phyloP scores from a whole-genome alignment of 495 filamentous ascomycete genomes.

The Penicillium fimorum region DNA sequence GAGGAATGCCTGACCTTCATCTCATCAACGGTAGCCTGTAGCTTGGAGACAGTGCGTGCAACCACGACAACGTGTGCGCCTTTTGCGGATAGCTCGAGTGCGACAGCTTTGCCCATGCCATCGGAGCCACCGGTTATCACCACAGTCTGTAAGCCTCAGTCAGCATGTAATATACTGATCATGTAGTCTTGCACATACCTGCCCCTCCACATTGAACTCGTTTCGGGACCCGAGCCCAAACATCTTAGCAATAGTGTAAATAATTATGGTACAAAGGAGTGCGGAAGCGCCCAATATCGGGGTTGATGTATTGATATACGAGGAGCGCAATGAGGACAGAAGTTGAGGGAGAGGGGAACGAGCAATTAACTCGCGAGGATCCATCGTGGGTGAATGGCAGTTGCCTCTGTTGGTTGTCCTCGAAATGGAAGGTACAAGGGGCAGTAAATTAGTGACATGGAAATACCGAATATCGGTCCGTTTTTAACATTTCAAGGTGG shows the following conservation, averaged over 20 bases:
- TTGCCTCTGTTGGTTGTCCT: conserved; percentile 10
- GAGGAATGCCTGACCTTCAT: conserved; percentile 52
- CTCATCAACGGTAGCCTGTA: conserved; percentile 66
- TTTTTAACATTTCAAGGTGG: not conserved
- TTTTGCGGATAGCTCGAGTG: conserved; percentile 69
- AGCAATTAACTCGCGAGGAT: conserved; percentile 14
- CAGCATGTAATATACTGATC: conserved; percentile 10
- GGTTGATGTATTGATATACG: conserved; percentile 30
- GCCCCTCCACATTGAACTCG: conserved; percentile 77
- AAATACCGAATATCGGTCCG: not conserved
- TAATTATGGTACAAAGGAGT: conserved; percentile 46
- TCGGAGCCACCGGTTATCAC: conserved; percentile 90
- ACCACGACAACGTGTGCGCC: conserved; percentile 87
- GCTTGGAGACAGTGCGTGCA: conserved; percentile 70
- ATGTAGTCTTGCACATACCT: conserved; percentile 49
- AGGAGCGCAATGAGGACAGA: conserved; percentile 22
- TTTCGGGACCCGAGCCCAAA: conserved; percentile 61
- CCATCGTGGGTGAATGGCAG: conserved; percentile 3
- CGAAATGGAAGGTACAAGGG: conserved; percentile 11
- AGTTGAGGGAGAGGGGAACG: conserved; percentile 31
- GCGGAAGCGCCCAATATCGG: conserved; percentile 41
- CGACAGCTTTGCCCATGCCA: conserved; percentile 80
- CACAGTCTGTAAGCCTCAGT: conserved; percentile 59
- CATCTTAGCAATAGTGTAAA: conserved; percentile 55
- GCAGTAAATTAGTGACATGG: not conserved